Evolutionary conservation across 257 asterid species (phyloP).

Genomic region (Jaltomata sinuosa): DNA sequence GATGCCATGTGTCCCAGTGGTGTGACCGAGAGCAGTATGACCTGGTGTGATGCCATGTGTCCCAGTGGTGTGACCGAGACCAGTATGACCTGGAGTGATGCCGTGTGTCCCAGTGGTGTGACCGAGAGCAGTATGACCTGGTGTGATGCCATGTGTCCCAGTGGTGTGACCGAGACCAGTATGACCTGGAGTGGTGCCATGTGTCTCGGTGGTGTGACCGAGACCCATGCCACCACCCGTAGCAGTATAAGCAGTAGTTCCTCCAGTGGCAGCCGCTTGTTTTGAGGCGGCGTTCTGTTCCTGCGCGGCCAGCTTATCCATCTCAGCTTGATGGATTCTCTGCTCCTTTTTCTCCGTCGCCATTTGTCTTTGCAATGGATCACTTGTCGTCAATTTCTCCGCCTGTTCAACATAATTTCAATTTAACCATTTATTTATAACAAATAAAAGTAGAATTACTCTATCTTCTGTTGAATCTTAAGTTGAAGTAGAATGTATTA

Average conservation of each 20-base stretch:
- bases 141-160: background rate
- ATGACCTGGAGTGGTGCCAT: background rate
- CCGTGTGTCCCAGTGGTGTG: background rate
- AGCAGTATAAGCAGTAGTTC: background rate
- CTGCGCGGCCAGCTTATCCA: conserved; percentile 6
- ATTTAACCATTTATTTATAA: background rate
- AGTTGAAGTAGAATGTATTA: no score
- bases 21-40: no score
- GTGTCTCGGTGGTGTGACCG: background rate
- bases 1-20: background rate
- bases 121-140: background rate
- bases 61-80: background rate
- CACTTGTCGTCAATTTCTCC: conserved; percentile 22
- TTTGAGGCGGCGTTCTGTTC: conserved; percentile 17
- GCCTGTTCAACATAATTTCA: background rate
- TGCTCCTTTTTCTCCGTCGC: conserved; percentile 23
- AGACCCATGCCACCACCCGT: background rate
- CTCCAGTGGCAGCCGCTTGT: background rate
- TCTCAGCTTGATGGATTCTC: conserved; percentile 16
- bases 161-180: background rate
- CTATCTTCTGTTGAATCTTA: no score
- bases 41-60: background rate
- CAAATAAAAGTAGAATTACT: background rate
- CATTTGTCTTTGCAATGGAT: conserved; percentile 23
- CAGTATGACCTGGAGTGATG: background rate